Percentiles rank a stretch among this genome's conserved stretches.
Conservation (phyloP, 2,329 filamentous ascomycete genomes). For the Sporothrix curviconia region DNA sequence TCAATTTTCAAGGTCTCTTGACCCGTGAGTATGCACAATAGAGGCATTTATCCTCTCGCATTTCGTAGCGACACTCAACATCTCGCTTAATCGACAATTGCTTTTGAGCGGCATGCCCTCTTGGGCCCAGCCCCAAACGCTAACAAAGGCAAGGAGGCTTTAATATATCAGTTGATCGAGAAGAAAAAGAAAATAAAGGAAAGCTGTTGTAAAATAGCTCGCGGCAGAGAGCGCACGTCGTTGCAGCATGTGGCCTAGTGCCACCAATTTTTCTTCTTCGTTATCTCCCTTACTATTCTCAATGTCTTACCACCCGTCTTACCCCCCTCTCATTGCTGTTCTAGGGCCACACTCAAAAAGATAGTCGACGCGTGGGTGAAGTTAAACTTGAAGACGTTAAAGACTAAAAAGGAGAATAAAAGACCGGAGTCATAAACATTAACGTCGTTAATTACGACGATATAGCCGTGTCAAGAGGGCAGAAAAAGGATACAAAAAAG, state of each 20-base stretch:
- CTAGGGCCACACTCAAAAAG: no score
- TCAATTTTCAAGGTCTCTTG: not conserved
- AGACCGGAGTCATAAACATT: no score
- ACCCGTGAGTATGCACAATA: not conserved
- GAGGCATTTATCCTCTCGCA: not conserved
- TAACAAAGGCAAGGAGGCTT: not conserved
- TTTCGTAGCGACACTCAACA: not conserved
- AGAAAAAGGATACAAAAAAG: not conserved
- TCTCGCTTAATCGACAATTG: conserved; percentile 6
- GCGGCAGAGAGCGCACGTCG: not conserved
- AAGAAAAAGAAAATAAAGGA: not conserved
- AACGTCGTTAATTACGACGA: no score
- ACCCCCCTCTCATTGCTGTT: not conserved
- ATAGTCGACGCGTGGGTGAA: not conserved
- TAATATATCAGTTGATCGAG: no score
- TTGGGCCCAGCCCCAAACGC: not conserved
- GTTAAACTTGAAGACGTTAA: not conserved
- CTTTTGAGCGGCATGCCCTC: not conserved
- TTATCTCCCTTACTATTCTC: not conserved
- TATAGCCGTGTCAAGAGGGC: no score
- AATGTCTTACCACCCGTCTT: not conserved
- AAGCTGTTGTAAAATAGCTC: not conserved
- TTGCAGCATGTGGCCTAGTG: not conserved
- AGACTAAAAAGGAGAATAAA: not conserved
- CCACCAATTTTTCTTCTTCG: not conserved